Evolutionary conservation across 192 early-diverging fungal genomes (phyloP), one percentile per base, ranked within the genome.

Genomic region (Backusella liffmaniae): DNA sequence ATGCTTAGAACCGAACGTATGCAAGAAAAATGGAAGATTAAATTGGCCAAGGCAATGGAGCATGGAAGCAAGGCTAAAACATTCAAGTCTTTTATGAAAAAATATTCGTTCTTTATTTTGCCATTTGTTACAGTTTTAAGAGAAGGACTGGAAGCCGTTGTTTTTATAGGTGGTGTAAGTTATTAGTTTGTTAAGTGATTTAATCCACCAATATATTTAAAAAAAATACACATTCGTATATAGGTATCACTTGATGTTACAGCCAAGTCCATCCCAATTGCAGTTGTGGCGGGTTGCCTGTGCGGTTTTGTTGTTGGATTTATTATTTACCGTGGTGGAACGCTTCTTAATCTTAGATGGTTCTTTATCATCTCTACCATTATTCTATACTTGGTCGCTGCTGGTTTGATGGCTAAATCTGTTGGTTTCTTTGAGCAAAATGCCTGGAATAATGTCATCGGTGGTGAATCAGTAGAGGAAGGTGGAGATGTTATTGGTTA

Each of bases 131-230:
- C 95, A 13, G 90, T 98, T 9, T 80, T 94, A 34, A 88, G 96
- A 66, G 96, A 98, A 88, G 94, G 93, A 13, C 78, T 98, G 12
- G 96, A 98, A 79, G 90, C 94, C n/a, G 86, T 98, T 26, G 88
- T 98, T 10, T 94, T 98, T 83, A 84, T 98, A 65, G 95, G 90
- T 70, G 96, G 96, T 68, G 94, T 94, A 82, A 83, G 83, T 82
- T 21, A 32, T 59, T 4, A 41, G 15, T 71, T 35, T n/a, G 12
- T 62, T 8, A 39, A 8, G 6, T 6, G 46, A n/a, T n/a, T 16
- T 3, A 16, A 44, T 18, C 16, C 13, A 35, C n/a, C 44, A 41
- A 15, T 16, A 5, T 9, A 46, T 32, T 21, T 8, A 26, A 62
- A 41, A 34, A 26, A 72, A 30, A 46, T 37, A 12, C 10, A 59